Evolutionary conservation across 2,329 filamentous ascomycete species (phyloP).

Genomic region (Fusarium drepaniforme): DNA sequence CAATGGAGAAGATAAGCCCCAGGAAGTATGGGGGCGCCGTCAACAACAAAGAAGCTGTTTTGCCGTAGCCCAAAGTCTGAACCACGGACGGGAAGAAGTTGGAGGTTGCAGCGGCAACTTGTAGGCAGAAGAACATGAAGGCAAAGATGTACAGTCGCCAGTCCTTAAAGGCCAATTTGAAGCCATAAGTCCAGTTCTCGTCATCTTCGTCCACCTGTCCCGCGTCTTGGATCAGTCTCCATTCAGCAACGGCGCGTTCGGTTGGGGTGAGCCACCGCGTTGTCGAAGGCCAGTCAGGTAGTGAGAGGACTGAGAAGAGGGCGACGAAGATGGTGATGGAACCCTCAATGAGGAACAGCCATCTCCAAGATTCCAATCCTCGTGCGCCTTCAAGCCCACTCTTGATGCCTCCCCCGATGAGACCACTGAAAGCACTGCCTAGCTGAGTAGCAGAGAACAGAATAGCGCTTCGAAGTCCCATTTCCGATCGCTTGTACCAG

Average conservation of each 20-base stretch:
- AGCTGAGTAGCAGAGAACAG: conserved; percentile 24
- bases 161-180: conserved; percentile 23
- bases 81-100: conserved; percentile 23
- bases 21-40: conserved; percentile 18
- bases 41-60: conserved; percentile 7
- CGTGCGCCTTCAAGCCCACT: conserved; percentile 16
- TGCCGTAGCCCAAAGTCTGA: conserved; percentile 14
- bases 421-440: conserved; percentile 17
- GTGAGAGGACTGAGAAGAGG: neutral
- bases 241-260: conserved; percentile 20
- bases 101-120: conserved; percentile 18
- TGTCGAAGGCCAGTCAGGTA: conserved; percentile 19
- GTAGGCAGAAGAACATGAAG: conserved; percentile 24
- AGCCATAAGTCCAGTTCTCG: conserved; percentile 19
- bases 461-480: conserved; percentile 18
- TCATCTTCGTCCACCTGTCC: conserved; percentile 25
- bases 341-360: conserved; percentile 22
- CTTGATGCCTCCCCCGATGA: conserved; percentile 20
- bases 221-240: conserved; percentile 19
- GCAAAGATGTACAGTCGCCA: conserved; percentile 22
- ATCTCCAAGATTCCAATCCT: conserved; percentile 17
- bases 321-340: conserved; percentile 19
- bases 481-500: conserved; percentile 25
- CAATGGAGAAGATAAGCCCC: conserved; percentile 14
- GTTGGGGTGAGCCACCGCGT: conserved; percentile 17